Conservation (phyloP, 2,329 filamentous ascomycete species). For the Dissoconium aciculare region DNA sequence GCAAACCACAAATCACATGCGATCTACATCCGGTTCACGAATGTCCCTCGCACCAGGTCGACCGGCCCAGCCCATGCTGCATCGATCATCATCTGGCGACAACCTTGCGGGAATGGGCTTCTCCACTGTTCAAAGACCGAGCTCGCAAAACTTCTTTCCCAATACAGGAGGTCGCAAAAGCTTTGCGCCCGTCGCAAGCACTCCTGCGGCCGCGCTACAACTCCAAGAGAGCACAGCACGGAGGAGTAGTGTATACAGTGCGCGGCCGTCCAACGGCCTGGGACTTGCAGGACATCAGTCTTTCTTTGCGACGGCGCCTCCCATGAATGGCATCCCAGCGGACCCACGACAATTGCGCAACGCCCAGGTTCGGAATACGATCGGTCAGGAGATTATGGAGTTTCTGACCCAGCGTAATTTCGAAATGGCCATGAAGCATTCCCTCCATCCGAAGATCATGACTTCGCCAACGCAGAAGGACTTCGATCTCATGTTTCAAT, state of each 20-base stretch:
- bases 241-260: slow-evolving; percentile 56
- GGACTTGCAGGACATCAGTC: slow-evolving; percentile 57
- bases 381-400: slow-evolving; percentile 79
- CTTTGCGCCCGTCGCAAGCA: slow-evolving; percentile 46
- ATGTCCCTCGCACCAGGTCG: slow-evolving; percentile 74
- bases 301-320: slow-evolving; percentile 81
- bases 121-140: slow-evolving; percentile 72
- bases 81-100: slow-evolving; percentile 64
- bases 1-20: slow-evolving; percentile 57
- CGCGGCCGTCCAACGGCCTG: slow-evolving; percentile 46
- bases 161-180: slow-evolving; percentile 52
- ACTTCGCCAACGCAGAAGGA: slow-evolving; percentile 95
- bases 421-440: slow-evolving; percentile 94
- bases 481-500: slow-evolving; percentile 96
- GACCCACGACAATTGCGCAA: slow-evolving; percentile 82
- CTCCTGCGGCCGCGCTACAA: slow-evolving; percentile 28
- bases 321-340: slow-evolving; percentile 63
- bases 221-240: slow-evolving; percentile 43
- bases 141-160: slow-evolving; percentile 52
- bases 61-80: slow-evolving; percentile 75
- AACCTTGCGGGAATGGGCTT: slow-evolving; percentile 64
- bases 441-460: slow-evolving; percentile 75
- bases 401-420: slow-evolving; percentile 91
- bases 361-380: slow-evolving; percentile 60
- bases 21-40: slow-evolving; percentile 67